Evolutionary conservation across 768 basidiomycete genomes (phyloP), one percentile per base, ranked within the genome.

Genomic region (Russula ochroleuca): DNA sequence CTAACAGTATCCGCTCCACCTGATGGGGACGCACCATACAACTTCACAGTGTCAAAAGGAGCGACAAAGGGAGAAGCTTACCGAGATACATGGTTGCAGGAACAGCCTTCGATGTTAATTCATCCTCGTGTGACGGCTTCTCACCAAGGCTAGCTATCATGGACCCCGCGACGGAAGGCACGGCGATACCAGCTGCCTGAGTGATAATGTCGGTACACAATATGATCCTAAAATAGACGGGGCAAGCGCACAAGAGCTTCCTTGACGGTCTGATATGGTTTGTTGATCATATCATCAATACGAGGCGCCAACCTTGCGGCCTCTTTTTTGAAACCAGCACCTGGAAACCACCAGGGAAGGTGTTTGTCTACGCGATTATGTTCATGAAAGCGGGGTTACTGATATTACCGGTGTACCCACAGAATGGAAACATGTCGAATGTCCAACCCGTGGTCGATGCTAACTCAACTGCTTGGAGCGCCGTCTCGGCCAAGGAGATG

Each of bases 261-360:
- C 53, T 62, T 69, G 11, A 68, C 66, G 0, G 62, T 66, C 17
- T 68, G 43, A 50, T 70, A 72, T 10, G 72, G 68, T 28, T 69
- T 64, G n/a, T 70, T 58, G 14, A 67, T 38, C 66, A 71, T 64
- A 17, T 67, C 63, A 9, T 65, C 59, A 0, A 73, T 66, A n/a
- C 56, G 57, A 28, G 66, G 53, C 5, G 61, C 63, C 68, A 68
- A 68, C 23, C 19, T 59, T 25, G 15, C 60, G 7, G 69, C 71
- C 52, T 67, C 56, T 23, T 66, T 71, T 38, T 67, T 68, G 54
- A 72, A 72, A 4, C 68, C 57, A 17, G 67, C 71, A 21, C 72
- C 71, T 5, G 72, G 71, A 33, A 72, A 61, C 72, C 72, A 72
- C 49, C 58, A 63, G 21, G 70, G 72, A 48, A 71, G 51, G 35